Evolutionary conservation across 495 filamentous ascomycete genomes (phyloP).

Genomic region (Friedmanniomyces simplex): DNA sequence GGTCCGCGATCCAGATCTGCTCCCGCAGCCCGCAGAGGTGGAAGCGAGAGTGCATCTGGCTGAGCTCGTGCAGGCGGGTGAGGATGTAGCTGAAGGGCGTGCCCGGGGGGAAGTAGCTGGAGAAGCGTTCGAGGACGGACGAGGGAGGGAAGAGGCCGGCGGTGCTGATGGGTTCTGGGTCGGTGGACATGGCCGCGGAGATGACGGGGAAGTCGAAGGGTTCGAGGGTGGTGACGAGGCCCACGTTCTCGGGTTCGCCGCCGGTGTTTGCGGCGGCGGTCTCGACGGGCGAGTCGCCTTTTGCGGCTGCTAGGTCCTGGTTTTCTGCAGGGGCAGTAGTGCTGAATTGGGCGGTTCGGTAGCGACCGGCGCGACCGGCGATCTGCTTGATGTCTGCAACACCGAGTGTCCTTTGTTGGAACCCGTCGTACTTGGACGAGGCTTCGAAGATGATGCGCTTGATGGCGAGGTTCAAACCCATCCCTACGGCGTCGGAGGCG

Average conservation of each 20-base stretch:
- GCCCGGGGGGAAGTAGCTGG: constrained; percentile 62
- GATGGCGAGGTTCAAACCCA: constrained; percentile 92
- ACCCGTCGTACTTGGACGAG: constrained; percentile 53
- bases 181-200: constrained; percentile 46
- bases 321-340: constrained; percentile 15
- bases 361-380: constrained; percentile 85
- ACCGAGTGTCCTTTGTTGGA: constrained; percentile 39
- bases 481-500: constrained; percentile 93
- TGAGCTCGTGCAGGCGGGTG: constrained; percentile 56
- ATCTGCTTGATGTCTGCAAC: constrained; percentile 90
- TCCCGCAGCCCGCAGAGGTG: constrained; percentile 55
- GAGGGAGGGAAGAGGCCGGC: constrained; percentile 68
- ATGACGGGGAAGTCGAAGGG: constrained; percentile 56
- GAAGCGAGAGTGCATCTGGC: constrained; percentile 51
- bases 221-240: constrained; percentile 74
- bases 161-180: constrained; percentile 54
- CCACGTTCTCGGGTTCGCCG: constrained; percentile 35
- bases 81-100: constrained; percentile 72
- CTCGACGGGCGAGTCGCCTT: constrained; percentile 8
- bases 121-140: constrained; percentile 56
- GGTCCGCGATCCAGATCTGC: constrained; percentile 53
- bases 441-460: constrained; percentile 85
- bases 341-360: constrained; percentile 48
- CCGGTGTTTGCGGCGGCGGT: background rate
- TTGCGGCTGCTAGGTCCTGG: constrained; percentile 4